Evolutionary conservation across 805 yeast species (phyloP).

Genomic region (Ogataea philodendri): DNA sequence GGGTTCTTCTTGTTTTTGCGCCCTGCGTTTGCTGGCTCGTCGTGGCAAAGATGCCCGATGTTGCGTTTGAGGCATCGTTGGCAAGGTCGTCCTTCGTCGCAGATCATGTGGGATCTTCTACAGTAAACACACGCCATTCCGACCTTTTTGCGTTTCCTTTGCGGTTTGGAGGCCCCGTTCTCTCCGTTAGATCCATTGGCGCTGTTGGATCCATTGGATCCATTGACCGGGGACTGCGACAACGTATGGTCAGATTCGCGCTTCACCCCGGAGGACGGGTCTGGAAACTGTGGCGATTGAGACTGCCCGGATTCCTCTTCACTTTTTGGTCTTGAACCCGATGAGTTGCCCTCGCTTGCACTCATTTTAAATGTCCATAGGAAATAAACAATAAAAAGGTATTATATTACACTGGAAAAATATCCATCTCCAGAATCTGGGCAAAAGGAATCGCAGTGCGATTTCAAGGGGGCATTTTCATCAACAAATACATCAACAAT

Average conservation of each 20-base stretch:
- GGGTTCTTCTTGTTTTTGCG: conserved; percentile 12
- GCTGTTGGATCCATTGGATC: too few relatives aligned
- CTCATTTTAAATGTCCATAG: conserved; percentile 4
- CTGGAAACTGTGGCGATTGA: conserved; percentile 4
- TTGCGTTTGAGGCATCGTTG: conserved; percentile 81
- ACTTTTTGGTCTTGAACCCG: background rate
- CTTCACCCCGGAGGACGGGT: background rate
- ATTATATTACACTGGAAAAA: too few relatives aligned
- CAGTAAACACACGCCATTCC: conserved; percentile 84
- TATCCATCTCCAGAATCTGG: too few relatives aligned
- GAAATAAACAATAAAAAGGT: conserved; percentile 2
- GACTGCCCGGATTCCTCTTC: conserved; percentile 3
- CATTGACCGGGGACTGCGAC: too few relatives aligned
- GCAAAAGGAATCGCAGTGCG: conserved; percentile 1
- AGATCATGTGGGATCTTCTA: conserved; percentile 89
- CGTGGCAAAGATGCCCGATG: conserved; percentile 84
- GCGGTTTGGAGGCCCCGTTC: conserved; percentile 2
- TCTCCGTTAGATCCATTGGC: too few relatives aligned
- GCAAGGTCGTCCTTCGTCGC: conserved; percentile 78
- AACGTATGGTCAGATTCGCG: too few relatives aligned
- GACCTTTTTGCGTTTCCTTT: conserved; percentile 45
- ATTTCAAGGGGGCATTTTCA: too few relatives aligned
- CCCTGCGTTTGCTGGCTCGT: conserved; percentile 53
- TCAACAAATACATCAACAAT: background rate
- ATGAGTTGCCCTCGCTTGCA: conserved; percentile 4